phyloP scores from a whole-genome alignment of 106 monocot species.

The Narthecium ossifragum region DNA sequence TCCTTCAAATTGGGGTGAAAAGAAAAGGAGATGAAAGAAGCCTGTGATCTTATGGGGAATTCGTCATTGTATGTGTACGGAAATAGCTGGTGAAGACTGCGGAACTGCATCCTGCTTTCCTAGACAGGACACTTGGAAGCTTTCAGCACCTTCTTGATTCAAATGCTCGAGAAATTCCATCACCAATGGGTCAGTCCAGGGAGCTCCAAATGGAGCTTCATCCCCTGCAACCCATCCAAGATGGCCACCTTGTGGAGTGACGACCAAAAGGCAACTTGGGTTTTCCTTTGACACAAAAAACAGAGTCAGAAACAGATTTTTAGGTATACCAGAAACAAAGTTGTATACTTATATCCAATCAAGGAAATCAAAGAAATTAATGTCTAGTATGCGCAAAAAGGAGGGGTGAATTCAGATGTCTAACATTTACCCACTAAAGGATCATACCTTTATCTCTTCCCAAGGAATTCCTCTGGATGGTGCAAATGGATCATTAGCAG shows the following conservation, averaged over 20 bases:
- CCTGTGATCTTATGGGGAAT: neutral
- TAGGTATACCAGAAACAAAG: too few relatives aligned
- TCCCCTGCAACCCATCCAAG: conserved; percentile 91
- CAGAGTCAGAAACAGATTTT: conserved; percentile 1
- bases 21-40: too few relatives aligned
- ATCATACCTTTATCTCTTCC: conserved; percentile 72
- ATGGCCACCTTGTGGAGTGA: conserved; percentile 89
- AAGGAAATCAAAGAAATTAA: too few relatives aligned
- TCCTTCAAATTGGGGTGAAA: too few relatives aligned
- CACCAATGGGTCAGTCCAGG: conserved; percentile 81
- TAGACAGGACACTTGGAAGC: neutral
- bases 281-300: conserved; percentile 44
- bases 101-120: neutral
- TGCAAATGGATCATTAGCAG: conserved; percentile 82
- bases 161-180: conserved; percentile 86
- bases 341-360: too few relatives aligned
- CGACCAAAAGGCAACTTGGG: conserved; percentile 64
- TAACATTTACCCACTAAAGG: too few relatives aligned
- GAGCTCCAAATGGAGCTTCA: conserved; percentile 84
- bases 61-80: conserved; percentile 1
- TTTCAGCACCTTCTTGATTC: conserved; percentile 18
- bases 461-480: conserved; percentile 83
- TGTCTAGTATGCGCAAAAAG: neutral
- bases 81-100: neutral
- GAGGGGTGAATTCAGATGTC: too few relatives aligned